Evolutionary conservation across 805 yeast species (phyloP).

Genomic region (Saccharomycopsis fodiens): DNA sequence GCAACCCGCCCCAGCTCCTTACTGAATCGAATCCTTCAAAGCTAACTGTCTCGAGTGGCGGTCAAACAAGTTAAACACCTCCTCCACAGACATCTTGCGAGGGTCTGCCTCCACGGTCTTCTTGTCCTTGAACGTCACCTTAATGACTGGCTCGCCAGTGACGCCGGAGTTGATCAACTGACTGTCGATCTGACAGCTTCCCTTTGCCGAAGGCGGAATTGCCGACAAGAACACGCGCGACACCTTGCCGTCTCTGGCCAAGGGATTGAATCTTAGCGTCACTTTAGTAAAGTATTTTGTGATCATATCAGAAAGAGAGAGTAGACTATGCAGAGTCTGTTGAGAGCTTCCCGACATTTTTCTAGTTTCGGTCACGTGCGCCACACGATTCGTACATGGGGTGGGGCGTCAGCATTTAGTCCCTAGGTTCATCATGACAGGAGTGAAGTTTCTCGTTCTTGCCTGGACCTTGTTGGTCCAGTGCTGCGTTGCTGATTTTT

Average conservation of each 20-base stretch:
- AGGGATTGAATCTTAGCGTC: slow-evolving; percentile 71
- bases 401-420: no score
- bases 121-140: slow-evolving; percentile 80
- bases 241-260: slow-evolving; percentile 59
- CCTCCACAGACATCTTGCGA: slow-evolving; percentile 42
- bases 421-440: no score
- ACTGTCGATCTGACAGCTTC: slow-evolving; percentile 52
- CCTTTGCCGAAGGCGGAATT: slow-evolving; percentile 69
- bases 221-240: slow-evolving; percentile 75
- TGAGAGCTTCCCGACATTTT: no score
- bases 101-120: slow-evolving; percentile 65
- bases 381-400: no score
- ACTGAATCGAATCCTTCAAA: slow-evolving; percentile 26
- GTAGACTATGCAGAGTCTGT: no score
- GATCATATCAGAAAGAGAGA: no score
- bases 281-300: slow-evolving; percentile 83
- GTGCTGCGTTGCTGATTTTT: slow-evolving; percentile 29
- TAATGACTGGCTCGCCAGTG: slow-evolving; percentile 48
- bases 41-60: slow-evolving; percentile 69
- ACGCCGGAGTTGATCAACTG: slow-evolving; percentile 47
- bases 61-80: slow-evolving; percentile 61
- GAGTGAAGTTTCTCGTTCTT: no score
- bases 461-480: not conserved
- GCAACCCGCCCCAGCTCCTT: not conserved
- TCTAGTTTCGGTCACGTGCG: no score